Evolutionary conservation across 306 rosid species (phyloP).

Genomic region (Castanea mollissima): DNA sequence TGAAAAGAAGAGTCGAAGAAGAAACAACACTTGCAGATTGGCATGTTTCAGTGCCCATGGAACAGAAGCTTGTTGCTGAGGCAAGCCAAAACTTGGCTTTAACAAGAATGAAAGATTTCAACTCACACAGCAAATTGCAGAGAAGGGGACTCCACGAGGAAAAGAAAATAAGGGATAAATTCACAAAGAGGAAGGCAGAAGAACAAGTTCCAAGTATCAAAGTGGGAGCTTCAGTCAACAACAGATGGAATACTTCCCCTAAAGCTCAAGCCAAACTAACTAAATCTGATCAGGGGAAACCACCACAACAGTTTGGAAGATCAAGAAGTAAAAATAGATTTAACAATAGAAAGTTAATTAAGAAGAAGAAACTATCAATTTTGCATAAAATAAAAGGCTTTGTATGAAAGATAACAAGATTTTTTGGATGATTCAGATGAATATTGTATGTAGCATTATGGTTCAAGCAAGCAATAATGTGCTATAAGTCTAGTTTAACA

Average conservation of each 20-base stretch:
- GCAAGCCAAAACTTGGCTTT: conserved; percentile 33
- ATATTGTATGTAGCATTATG: conserved; percentile 1
- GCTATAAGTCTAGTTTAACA: conserved; percentile 22
- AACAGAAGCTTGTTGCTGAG: conserved; percentile 43
- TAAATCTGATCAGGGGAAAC: conserved; percentile 17
- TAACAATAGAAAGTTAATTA: background rate
- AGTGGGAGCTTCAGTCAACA: conserved; percentile 1
- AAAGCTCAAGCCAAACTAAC: conserved; percentile 16
- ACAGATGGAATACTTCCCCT: conserved; percentile 12
- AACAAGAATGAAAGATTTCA: conserved; percentile 33
- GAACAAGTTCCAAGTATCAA: conserved; percentile 9
- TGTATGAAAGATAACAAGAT: conserved; percentile 21
- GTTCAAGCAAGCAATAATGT: conserved; percentile 16
- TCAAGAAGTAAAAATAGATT: conserved; percentile 2
- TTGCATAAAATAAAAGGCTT: conserved; percentile 29
- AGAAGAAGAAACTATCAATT: conserved; percentile 24
- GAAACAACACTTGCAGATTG: conserved; percentile 36
- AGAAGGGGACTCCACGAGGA: conserved; percentile 22
- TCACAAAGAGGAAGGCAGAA: conserved; percentile 5
- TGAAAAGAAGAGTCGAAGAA: conserved; percentile 36
- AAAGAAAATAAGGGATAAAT: background rate
- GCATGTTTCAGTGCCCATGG: conserved; percentile 26
- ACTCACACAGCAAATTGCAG: conserved; percentile 12
- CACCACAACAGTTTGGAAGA: conserved; percentile 26
- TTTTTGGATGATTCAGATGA: conserved; percentile 17